phyloP scores from a whole-genome alignment of 2,329 filamentous ascomycete species.

The Fonsecaea monophora region DNA sequence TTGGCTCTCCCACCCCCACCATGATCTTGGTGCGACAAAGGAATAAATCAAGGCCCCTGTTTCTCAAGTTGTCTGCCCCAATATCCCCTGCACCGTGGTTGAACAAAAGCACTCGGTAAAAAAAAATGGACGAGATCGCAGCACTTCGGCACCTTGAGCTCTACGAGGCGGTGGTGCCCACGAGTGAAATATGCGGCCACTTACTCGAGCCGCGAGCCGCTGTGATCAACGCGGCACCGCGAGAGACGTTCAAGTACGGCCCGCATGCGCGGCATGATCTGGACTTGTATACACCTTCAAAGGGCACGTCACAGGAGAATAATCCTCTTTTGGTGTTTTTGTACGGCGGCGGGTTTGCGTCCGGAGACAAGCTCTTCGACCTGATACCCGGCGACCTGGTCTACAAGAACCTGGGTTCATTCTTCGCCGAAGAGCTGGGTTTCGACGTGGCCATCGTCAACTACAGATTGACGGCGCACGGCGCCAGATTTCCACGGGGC shows the following conservation, averaged over 20 bases:
- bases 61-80: too few relatives aligned
- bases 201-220: neutral
- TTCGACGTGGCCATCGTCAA: neutral
- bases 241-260: neutral
- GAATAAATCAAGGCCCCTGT: too few relatives aligned
- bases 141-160: neutral
- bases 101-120: neutral
- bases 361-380: conserved; percentile 1
- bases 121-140: neutral
- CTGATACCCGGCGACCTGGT: neutral
- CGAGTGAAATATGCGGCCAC: neutral
- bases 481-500: neutral
- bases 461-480: neutral
- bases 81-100: too few relatives aligned
- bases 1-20: too few relatives aligned
- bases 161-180: neutral
- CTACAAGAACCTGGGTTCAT: neutral
- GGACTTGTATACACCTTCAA: neutral
- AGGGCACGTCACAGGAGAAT: neutral
- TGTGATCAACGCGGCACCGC: neutral
- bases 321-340: neutral
- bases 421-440: neutral
- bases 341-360: conserved; percentile 5
- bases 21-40: too few relatives aligned
- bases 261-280: neutral